Conservation (phyloP, 371 early-diverging fungal species). For the Apophysomyces ossiformis region DNA sequence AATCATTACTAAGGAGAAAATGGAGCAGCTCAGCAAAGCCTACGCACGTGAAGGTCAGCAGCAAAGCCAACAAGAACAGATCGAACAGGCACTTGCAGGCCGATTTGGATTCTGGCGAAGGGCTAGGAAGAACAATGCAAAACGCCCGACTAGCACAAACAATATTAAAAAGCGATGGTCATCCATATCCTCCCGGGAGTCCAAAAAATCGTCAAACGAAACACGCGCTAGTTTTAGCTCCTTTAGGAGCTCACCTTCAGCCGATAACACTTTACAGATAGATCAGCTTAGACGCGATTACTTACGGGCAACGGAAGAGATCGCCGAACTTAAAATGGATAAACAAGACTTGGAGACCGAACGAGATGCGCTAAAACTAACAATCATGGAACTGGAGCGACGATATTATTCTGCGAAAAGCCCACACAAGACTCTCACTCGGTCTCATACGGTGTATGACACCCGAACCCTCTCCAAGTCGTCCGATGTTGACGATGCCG, state of each 20-base stretch:
- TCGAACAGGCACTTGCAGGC: slow-evolving; percentile 15
- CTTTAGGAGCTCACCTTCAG: slow-evolving; percentile 14
- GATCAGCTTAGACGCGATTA: slow-evolving; percentile 16
- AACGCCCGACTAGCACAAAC: slow-evolving; percentile 19
- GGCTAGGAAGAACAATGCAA: slow-evolving; percentile 9
- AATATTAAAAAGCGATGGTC: slow-evolving; percentile 37
- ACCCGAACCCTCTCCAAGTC: slow-evolving; percentile 1
- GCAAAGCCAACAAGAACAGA: slow-evolving; percentile 42
- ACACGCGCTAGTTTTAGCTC: slow-evolving; percentile 23
- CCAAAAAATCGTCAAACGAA: slow-evolving; percentile 17
- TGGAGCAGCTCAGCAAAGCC: slow-evolving; percentile 70
- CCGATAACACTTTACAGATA: background rate
- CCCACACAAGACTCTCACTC: background rate
- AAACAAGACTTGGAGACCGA: slow-evolving; percentile 45
- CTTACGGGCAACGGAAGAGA: slow-evolving; percentile 25
- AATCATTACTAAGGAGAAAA: slow-evolving; percentile 67
- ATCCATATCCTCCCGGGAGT: slow-evolving; percentile 25
- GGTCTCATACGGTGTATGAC: slow-evolving; percentile 4
- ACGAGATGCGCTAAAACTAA: slow-evolving; percentile 46
- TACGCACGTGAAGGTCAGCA: slow-evolving; percentile 55
- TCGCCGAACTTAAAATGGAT: slow-evolving; percentile 37
- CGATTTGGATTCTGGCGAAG: slow-evolving; percentile 27
- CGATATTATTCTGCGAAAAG: slow-evolving; percentile 15
- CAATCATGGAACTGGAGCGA: slow-evolving; percentile 41
- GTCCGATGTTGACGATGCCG: slow-evolving; percentile 11